These are phyloP conservation scores for Casuarina glauca DNA, from an alignment of 306 rosid genomes.

Conservation along the genomic window DNA sequence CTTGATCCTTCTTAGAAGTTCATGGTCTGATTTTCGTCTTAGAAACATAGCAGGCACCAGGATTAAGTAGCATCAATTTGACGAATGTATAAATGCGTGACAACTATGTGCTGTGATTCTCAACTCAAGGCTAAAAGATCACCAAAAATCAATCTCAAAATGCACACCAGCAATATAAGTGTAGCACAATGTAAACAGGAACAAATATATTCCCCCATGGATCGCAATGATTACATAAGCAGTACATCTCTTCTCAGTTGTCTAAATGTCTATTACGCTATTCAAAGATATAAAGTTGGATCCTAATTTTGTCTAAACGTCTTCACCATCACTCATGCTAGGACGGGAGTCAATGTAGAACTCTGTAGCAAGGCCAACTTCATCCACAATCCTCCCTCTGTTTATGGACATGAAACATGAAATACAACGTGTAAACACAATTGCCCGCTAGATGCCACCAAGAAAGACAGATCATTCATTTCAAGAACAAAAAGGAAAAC, in stretches of 20 bases:
- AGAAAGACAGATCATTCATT: not conserved
- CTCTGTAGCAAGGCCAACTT: constrained; percentile 56
- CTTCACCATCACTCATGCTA: constrained; percentile 70
- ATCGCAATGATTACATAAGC: constrained; percentile 7
- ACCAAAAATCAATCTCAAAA: too few relatives aligned
- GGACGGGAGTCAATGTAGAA: constrained; percentile 57
- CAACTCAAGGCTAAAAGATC: too few relatives aligned
- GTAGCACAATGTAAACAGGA: not conserved
- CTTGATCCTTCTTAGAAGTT: too few relatives aligned
- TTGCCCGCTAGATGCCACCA: not conserved
- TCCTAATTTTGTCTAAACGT: constrained; percentile 38
- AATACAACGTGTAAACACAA: constrained; percentile 16
- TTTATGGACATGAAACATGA: constrained; percentile 11
- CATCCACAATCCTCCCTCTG: constrained; percentile 83
- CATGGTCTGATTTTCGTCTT: too few relatives aligned
- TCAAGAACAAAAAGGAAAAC: not conserved
- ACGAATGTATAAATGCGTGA: too few relatives aligned
- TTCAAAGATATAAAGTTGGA: not conserved
- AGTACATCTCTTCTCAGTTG: constrained; percentile 17
- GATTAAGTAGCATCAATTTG: too few relatives aligned
- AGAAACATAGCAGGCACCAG: too few relatives aligned
- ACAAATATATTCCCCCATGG: not conserved
- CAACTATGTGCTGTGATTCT: too few relatives aligned
- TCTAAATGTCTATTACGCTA: constrained; percentile 17
- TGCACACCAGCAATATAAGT: too few relatives aligned